Evolutionary conservation across 352 stramenopile species (phyloP).

Genomic region (Sclerospora graminicola): DNA sequence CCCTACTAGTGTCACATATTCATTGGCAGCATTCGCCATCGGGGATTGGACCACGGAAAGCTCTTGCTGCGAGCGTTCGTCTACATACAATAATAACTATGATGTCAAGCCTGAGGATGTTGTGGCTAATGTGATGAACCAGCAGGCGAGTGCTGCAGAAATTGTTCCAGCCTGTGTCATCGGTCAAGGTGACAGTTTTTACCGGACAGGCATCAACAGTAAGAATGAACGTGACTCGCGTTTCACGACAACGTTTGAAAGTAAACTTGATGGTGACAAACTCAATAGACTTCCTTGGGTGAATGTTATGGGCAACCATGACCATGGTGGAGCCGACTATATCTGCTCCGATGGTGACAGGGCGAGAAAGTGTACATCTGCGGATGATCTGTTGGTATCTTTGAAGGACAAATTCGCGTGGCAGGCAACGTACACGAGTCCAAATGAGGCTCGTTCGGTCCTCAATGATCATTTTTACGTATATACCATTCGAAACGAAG

Average conservation of each 20-base stretch:
- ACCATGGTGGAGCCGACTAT: slow-evolving; percentile 54
- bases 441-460: slow-evolving; percentile 47
- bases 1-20: slow-evolving; percentile 16
- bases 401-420: slow-evolving; percentile 42
- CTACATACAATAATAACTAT: slow-evolving; percentile 44
- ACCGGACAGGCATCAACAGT: slow-evolving; percentile 53
- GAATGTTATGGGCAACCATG: slow-evolving; percentile 61
- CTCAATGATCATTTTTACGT: slow-evolving; percentile 55
- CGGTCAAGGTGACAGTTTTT: slow-evolving; percentile 65
- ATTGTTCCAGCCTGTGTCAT: slow-evolving; percentile 47
- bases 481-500: slow-evolving; percentile 27
- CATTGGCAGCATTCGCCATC: slow-evolving; percentile 52
- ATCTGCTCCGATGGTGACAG: slow-evolving; percentile 32
- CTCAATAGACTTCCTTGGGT: slow-evolving; percentile 43
- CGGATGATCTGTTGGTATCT: slow-evolving; percentile 19
- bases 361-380: slow-evolving; percentile 18
- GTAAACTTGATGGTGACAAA: slow-evolving; percentile 37
- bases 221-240: slow-evolving; percentile 32
- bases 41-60: slow-evolving; percentile 70
- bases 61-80: slow-evolving; percentile 55
- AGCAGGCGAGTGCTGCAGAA: slow-evolving; percentile 25
- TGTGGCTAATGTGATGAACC: slow-evolving; percentile 55
- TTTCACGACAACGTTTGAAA: slow-evolving; percentile 50
- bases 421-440: slow-evolving; percentile 40
- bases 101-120: slow-evolving; percentile 58